These are phyloP conservation scores for Hypocrella siamensis DNA, from an alignment of 2,329 filamentous ascomycete genomes.

Conservation along the genomic window DNA sequence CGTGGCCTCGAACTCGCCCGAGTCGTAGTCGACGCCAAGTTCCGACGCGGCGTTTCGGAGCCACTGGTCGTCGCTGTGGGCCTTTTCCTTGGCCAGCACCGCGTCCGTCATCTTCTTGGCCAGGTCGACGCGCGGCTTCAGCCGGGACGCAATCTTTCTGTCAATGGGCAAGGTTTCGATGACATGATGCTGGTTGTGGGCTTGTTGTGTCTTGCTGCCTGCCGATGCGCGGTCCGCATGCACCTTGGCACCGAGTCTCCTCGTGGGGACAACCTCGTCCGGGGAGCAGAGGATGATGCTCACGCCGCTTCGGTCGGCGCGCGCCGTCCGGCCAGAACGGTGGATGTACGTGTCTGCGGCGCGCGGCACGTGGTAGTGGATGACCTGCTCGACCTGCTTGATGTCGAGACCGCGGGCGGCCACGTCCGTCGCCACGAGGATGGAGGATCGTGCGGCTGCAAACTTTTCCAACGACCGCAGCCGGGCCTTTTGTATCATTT, in stretches of 20 bases:
- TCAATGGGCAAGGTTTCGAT: constrained; percentile 76
- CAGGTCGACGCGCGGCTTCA: constrained; percentile 63
- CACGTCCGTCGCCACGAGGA: constrained; percentile 86
- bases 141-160: constrained; percentile 55
- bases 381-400: constrained; percentile 69
- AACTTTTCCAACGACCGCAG: constrained; percentile 88
- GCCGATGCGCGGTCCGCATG: constrained; percentile 44
- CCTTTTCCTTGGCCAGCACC: constrained; percentile 73
- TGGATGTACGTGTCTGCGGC: constrained; percentile 91
- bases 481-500: constrained; percentile 91
- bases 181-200: constrained; percentile 30
- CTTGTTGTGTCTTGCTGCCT: constrained; percentile 19
- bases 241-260: constrained; percentile 74
- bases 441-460: constrained; percentile 45
- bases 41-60: constrained; percentile 76
- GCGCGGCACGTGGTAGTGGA: constrained; percentile 92
- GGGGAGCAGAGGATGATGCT: constrained; percentile 83
- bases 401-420: constrained; percentile 91
- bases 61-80: constrained; percentile 71
- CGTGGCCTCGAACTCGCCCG: constrained; percentile 73
- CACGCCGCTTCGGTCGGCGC: constrained; percentile 60
- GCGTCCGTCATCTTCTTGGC: constrained; percentile 82
- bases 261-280: constrained; percentile 75
- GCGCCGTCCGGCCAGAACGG: constrained; percentile 83
- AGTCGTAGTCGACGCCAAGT: constrained; percentile 85